A percentile compares a stretch with the other conserved stretches of the same genome.
Evolutionary conservation across 1,284 basidiomycete genomes (phyloP).

Genomic region (Ustilago crameri): DNA sequence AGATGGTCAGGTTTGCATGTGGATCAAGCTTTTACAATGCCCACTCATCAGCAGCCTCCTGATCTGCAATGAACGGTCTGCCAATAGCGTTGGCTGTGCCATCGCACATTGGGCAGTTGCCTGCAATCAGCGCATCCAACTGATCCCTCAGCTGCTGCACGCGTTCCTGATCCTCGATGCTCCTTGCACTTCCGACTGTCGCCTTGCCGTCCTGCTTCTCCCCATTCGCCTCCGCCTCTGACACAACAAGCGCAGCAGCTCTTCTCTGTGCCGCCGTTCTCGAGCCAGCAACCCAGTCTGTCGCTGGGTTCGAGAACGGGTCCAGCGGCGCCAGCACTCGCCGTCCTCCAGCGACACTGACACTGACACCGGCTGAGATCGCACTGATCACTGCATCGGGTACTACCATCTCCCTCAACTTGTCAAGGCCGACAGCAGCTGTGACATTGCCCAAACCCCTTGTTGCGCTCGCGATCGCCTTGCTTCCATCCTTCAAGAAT

Average conservation of each 20-base stretch:
- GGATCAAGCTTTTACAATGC: constrained; percentile 26
- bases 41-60: constrained; percentile 54
- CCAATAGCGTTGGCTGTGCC: constrained; percentile 56
- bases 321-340: constrained; percentile 60
- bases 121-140: constrained; percentile 64
- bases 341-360: constrained; percentile 57
- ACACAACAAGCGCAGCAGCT: constrained; percentile 19
- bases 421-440: constrained; percentile 53
- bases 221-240: constrained; percentile 9
- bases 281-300: constrained; percentile 46
- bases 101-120: constrained; percentile 62
- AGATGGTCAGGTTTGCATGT: too few relatives aligned
- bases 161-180: constrained; percentile 50
- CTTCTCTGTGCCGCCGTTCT: constrained; percentile 36
- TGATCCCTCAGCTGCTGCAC: constrained; percentile 61
- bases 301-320: constrained; percentile 54
- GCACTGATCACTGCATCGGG: constrained; percentile 65
- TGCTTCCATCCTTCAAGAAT: constrained; percentile 38
- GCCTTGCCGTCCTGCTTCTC: constrained; percentile 5
- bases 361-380: constrained; percentile 59
- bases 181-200: constrained; percentile 17
- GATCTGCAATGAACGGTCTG: constrained; percentile 50
- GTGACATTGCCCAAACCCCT: constrained; percentile 40
- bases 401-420: constrained; percentile 59
- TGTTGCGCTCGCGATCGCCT: constrained; percentile 30